Evolutionary conservation across 2,329 filamentous ascomycete species (phyloP), one percentile per base, ranked within the genome.

Genomic region (Zalaria sp.): DNA sequence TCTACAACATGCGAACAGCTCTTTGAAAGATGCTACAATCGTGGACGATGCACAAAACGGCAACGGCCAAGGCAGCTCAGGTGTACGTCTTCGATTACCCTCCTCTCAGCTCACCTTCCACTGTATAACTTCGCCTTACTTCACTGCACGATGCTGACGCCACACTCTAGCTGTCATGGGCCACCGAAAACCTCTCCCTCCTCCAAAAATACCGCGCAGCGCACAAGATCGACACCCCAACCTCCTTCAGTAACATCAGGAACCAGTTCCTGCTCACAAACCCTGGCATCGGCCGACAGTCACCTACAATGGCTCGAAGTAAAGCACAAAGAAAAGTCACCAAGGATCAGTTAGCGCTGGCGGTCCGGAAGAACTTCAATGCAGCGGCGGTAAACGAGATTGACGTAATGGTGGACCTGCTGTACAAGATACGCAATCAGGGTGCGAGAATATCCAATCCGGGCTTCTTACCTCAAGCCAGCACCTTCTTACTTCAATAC

Each of bases 341-440:
- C 53, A 83, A 83, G 56, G 79, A 85, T 32, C 73, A 83, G 49
- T 67, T 93, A 42, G 81, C 81, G 5, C 70, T 77, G 49, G 71
- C 75, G 2, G 81, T 88, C 38, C 72, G 83, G 49, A 88, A 86
- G 58, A 83, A 91, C 61, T 91, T 91, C 65, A 91, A 91, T 56
- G 77, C 76, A 29, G 70, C 83, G 49, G 81, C 81, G 10, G 75
- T 89, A 34, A 80, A 79, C 49, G 85, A 93, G 65, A 86, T 80
- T 56, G 84, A 91, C 52, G 79, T 87, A 49, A 81, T 91, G 43
- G 81, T 88, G 43, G 81, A 83, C 49, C 77, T 86, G 56, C 68
- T 87, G 46, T 83, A 85, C 67, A 82, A 78, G 55, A 71, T 83
- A 27, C 69, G 72, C 54, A 72, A 71, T 49, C 68, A 77, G 46